Percentiles rank a stretch among this genome's conserved stretches.
These are phyloP conservation scores for Mollisia scopiformis DNA, from an alignment of 2,329 filamentous ascomycete species.

Conservation along the genomic window DNA sequence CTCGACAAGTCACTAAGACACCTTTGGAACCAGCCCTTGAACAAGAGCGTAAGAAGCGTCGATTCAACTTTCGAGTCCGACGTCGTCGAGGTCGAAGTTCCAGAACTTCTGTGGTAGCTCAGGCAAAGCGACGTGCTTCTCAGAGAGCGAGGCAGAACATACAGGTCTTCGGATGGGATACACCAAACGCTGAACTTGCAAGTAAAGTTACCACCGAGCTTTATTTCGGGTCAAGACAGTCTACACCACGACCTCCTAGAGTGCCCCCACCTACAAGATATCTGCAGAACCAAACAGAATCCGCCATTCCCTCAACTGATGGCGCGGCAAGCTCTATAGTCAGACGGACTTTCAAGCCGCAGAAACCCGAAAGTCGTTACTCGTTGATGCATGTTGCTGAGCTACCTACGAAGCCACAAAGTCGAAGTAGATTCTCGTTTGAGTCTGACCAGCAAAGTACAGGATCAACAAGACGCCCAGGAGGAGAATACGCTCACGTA, in stretches of 20 bases:
- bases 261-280: background rate
- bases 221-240: background rate
- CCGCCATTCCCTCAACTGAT: slow-evolving; percentile 21
- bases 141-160: slow-evolving; percentile 23
- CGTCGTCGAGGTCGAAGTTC: slow-evolving; percentile 15
- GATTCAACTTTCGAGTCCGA: slow-evolving; percentile 15
- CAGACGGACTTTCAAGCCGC: slow-evolving; percentile 6
- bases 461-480: slow-evolving; percentile 2
- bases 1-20: background rate
- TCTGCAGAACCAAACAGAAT: background rate
- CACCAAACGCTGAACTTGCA: slow-evolving; percentile 13
- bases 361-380: slow-evolving; percentile 15
- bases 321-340: slow-evolving; percentile 22
- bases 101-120: slow-evolving; percentile 14
- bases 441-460: slow-evolving; percentile 6
- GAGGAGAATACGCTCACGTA: slow-evolving; percentile 20
- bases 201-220: slow-evolving; percentile 14
- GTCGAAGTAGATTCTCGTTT: background rate
- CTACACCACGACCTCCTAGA: background rate
- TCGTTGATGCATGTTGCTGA: slow-evolving; percentile 29
- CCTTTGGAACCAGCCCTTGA: slow-evolving; percentile 14
- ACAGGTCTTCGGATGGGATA: slow-evolving; percentile 28
- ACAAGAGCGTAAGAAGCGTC: slow-evolving; percentile 22
- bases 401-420: slow-evolving; percentile 13
- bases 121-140: slow-evolving; percentile 22